phyloP scores from a whole-genome alignment of 2,329 filamentous ascomycete genomes.

The Dothiorella sarmentorum region DNA sequence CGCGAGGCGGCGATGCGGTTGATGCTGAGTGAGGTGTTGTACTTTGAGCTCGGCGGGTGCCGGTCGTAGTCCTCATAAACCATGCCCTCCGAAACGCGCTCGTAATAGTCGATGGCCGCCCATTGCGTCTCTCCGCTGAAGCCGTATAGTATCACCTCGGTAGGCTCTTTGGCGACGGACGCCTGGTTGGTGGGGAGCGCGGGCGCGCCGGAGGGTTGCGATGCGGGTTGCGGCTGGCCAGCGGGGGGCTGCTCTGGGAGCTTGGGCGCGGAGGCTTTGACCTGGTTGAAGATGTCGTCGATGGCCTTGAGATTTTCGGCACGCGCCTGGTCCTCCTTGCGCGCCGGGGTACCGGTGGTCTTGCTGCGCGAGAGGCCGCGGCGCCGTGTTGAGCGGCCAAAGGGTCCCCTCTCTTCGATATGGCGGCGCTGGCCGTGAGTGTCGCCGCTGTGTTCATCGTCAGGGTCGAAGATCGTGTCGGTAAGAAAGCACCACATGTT shows the following conservation, averaged over 20 bases:
- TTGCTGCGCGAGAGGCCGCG: slow-evolving; percentile 49
- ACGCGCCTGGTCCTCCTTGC: slow-evolving; percentile 52
- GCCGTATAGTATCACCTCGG: slow-evolving; percentile 82
- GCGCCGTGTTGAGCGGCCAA: slow-evolving; percentile 50
- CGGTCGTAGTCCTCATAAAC: slow-evolving; percentile 94
- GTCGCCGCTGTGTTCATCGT: slow-evolving; percentile 24
- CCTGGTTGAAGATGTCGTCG: slow-evolving; percentile 45
- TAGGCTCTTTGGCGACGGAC: slow-evolving; percentile 52
- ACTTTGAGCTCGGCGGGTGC: slow-evolving; percentile 71
- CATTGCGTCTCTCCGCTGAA: slow-evolving; percentile 69
- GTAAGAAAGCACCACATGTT: slow-evolving; percentile 9
- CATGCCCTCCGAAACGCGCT: slow-evolving; percentile 71
- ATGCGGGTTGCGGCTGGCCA: slow-evolving; percentile 14
- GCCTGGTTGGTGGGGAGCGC: slow-evolving; percentile 32
- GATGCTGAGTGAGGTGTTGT: slow-evolving; percentile 68
- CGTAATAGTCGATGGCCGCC: slow-evolving; percentile 84
- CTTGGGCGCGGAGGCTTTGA: slow-evolving; percentile 24
- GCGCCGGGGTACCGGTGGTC: slow-evolving; percentile 57
- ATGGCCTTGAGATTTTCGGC: slow-evolving; percentile 44
- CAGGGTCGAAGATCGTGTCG: slow-evolving; percentile 25
- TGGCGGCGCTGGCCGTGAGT: slow-evolving; percentile 50
- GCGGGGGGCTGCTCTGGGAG: background rate
- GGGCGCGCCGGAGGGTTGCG: slow-evolving; percentile 36
- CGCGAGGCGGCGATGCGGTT: slow-evolving; percentile 68
- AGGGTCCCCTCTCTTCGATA: slow-evolving; percentile 60